phyloP scores from a whole-genome alignment of 495 filamentous ascomycete species.

The Trichoderma virens region DNA sequence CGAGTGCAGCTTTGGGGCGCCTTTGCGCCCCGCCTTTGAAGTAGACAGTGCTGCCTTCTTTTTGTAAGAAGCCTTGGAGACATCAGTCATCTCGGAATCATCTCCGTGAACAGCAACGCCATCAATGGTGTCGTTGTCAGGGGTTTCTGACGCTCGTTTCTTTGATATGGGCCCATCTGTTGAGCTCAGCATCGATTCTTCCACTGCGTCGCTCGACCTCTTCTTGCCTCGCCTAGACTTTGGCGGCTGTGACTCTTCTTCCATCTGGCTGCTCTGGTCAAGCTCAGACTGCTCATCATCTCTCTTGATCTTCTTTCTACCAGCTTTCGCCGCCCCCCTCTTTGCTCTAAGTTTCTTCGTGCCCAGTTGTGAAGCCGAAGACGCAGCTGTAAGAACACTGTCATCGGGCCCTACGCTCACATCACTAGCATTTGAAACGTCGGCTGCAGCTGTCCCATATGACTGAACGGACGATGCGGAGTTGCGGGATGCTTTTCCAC shows the following conservation, averaged over 20 bases:
- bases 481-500: conserved; percentile 46
- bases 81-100: conserved; percentile 31
- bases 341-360: conserved; percentile 46
- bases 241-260: neutral
- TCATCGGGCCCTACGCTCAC: conserved; percentile 53
- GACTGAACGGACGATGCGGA: conserved; percentile 69
- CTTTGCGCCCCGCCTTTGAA: neutral
- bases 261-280: conserved; percentile 26
- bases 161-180: conserved; percentile 54
- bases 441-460: conserved; percentile 43
- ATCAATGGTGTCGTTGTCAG: conserved; percentile 23
- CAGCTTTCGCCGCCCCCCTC: conserved; percentile 39
- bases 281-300: conserved; percentile 50
- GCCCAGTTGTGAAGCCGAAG: conserved; percentile 43
- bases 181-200: conserved; percentile 30
- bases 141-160: conserved; percentile 53
- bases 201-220: conserved; percentile 53
- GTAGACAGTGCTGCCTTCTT: conserved; percentile 37
- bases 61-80: conserved; percentile 26
- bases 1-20: neutral
- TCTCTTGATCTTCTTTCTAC: conserved; percentile 52
- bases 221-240: conserved; percentile 47
- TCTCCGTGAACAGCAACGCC: conserved; percentile 18
- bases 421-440: conserved; percentile 31
- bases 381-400: conserved; percentile 56